Percentiles rank a stretch among this genome's conserved stretches.
phyloP scores from a whole-genome alignment of 1,139 yeast genomes.

The Candida dubliniensis region DNA sequence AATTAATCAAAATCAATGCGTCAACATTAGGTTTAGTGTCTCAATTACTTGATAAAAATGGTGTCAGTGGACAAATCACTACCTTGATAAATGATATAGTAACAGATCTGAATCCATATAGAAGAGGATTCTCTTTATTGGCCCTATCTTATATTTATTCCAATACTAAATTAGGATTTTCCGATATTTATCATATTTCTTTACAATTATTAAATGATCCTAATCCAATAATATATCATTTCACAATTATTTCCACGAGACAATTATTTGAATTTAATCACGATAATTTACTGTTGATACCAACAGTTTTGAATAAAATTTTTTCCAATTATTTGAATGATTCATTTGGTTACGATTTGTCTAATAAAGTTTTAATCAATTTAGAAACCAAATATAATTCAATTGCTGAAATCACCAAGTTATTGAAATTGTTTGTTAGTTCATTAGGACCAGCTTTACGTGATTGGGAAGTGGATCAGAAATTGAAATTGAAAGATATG shows the following conservation, averaged over 20 bases:
- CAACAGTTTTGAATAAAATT: constrained; percentile 46
- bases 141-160: constrained; percentile 61
- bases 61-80: constrained; percentile 49
- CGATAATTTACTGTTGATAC: constrained; percentile 48
- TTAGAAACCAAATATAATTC: constrained; percentile 31
- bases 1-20: constrained; percentile 54
- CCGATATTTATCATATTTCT: constrained; percentile 54
- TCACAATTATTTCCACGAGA: constrained; percentile 63
- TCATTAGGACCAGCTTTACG: constrained; percentile 42
- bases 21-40: constrained; percentile 66
- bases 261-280: constrained; percentile 57
- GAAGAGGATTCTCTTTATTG: constrained; percentile 64
- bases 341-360: constrained; percentile 46
- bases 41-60: constrained; percentile 37
- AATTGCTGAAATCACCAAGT: constrained; percentile 22
- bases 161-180: constrained; percentile 31
- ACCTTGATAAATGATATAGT: constrained; percentile 62
- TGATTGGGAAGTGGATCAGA: constrained; percentile 22
- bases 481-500: constrained; percentile 28
- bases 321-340: constrained; percentile 48
- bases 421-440: constrained; percentile 35
- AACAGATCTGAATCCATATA: constrained; percentile 48
- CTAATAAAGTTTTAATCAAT: constrained; percentile 27
- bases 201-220: constrained; percentile 72
- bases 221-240: constrained; percentile 77